A percentile compares a stretch with the other conserved stretches of the same genome.
phyloP scores from a whole-genome alignment of 2,329 filamentous ascomycete species.

The Bipolaris gigantea region DNA sequence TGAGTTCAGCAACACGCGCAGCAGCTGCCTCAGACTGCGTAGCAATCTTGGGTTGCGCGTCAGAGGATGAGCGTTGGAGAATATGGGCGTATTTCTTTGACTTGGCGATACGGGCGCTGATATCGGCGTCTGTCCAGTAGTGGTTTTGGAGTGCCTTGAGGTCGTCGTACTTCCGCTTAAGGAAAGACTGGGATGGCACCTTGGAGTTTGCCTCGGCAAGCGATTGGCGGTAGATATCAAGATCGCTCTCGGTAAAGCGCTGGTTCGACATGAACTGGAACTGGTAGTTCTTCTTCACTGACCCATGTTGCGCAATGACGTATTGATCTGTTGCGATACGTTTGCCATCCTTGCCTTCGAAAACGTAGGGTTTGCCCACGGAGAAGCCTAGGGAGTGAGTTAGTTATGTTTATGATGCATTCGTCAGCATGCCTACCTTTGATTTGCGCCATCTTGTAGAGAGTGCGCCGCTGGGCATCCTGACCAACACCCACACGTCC shows the following conservation, averaged over 20 bases:
- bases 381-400: conserved; percentile 63
- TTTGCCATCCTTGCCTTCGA: conserved; percentile 73
- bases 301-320: conserved; percentile 77
- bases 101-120: conserved; percentile 75
- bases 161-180: conserved; percentile 73
- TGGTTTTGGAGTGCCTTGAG: conserved; percentile 80
- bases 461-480: conserved; percentile 71
- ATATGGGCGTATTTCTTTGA: conserved; percentile 54
- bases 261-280: conserved; percentile 90
- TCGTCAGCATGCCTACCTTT: conserved; percentile 62
- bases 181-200: conserved; percentile 70
- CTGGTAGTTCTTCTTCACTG: conserved; percentile 79
- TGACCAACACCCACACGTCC: conserved; percentile 81
- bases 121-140: conserved; percentile 79
- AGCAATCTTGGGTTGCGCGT: conserved; percentile 59
- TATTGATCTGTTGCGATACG: conserved; percentile 85
- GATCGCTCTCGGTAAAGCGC: conserved; percentile 81
- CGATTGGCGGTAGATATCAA: conserved; percentile 76
- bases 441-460: conserved; percentile 87
- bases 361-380: conserved; percentile 78
- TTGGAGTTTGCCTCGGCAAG: conserved; percentile 69
- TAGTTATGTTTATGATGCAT: conserved; percentile 19
- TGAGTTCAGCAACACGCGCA: conserved; percentile 80
- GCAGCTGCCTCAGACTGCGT: conserved; percentile 66
- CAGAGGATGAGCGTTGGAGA: conserved; percentile 67